Evolutionary conservation across 2,329 filamentous ascomycete genomes (phyloP), one percentile per base, ranked within the genome.

Genomic region (Coniochaeta pulveracea): DNA sequence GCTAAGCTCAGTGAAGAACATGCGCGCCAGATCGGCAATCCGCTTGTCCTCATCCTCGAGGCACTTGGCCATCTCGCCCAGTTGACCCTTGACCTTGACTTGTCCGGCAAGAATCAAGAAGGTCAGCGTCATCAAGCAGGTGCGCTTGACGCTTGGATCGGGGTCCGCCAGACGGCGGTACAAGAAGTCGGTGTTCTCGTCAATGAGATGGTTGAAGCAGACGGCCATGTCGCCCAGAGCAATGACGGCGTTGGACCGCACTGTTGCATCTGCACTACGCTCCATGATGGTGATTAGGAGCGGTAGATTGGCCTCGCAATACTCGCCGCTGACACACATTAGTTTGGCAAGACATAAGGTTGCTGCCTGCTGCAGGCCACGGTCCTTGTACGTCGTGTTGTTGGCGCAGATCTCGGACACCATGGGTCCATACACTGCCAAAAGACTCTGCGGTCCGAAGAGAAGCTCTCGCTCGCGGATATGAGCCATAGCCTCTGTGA

Each of bases 21-120:
- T 96, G 38, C 85, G 72, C 10, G 86, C 85, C 50, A 98, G 71
- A 51, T 98, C 91, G 1, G 88, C 84, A 41, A 96, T 94, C 40
- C 84, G 76, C 58, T 88, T 86, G 51, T 98, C 93, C n/a, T 79
- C 76, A 49, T 98, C 91, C 57, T 98, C 91, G 19, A 98, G 71
- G 45, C 91, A 98, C 62, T 98, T 98, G 36, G 91, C 91, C 91
- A 98, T 98, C 63, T 96, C 89, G 31, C 91, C 91, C 9, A 98
- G 66, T 57, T 98, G 91, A 17, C 91, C 91, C 66, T 98, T 98
- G 57, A 98, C 91, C 68, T 98, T 98, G 62, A 98, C 89, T 58
- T 98, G 91, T 17, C 93, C 91, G 1, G 91, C 91, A 27, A 98
- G 63, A 47, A 98, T 98, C 36, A 98, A 61, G 69, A 98, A 98